Evolutionary conservation across 164 flowering plant genomes (phyloP), one percentile per base, ranked within the genome.

Genomic region (Macadamia tetraphylla): DNA sequence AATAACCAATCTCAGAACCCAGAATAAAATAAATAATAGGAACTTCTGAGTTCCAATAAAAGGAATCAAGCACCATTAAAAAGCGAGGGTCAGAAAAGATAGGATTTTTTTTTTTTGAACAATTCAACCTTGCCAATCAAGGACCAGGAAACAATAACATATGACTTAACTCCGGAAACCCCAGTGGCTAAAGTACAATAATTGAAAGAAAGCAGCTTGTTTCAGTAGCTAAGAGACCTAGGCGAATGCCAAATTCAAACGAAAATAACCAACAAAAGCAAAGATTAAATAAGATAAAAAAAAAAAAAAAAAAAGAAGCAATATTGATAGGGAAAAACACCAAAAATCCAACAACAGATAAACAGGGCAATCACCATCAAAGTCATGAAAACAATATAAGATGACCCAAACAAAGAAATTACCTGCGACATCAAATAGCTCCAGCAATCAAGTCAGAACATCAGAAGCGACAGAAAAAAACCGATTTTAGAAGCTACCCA

Each of bases 391-490:
- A 60, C 6, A 12, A 60, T 2, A 9, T 46, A 46, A 46, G 12
- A 14, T 29, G 18, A 3, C 43, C 29, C 32, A 10, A 52, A 35
- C 52, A 17, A 55, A 60, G 14, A 29, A 61, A 55, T 63, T 63
- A 70, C 67, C 72, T 43, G 72, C 52, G 62, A 70, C 67, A 63
- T 30, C 13, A 57, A n/a, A 44, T 46, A 3, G 52, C 18, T 46
- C 49, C 56, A 10, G 62, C 57, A 58, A 70, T 15, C 56, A 43
- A 30, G 53, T 63, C 32, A 70, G 48, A 70, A 62, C 67, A 15
- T 29, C 62, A 57, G 15, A 57, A 63, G 15, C 53, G 51, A 63
- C 57, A 42, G 13, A 70, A 56, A 55, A 23, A 52, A 63, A 43
- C 42, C 55, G 67, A 56, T 43, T 57, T 63, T 63, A 52, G 9